Evolutionary conservation across 371 early-diverging fungal species (phyloP), one percentile per base, ranked within the genome.

Genomic region (Syncephalis fuscata): DNA sequence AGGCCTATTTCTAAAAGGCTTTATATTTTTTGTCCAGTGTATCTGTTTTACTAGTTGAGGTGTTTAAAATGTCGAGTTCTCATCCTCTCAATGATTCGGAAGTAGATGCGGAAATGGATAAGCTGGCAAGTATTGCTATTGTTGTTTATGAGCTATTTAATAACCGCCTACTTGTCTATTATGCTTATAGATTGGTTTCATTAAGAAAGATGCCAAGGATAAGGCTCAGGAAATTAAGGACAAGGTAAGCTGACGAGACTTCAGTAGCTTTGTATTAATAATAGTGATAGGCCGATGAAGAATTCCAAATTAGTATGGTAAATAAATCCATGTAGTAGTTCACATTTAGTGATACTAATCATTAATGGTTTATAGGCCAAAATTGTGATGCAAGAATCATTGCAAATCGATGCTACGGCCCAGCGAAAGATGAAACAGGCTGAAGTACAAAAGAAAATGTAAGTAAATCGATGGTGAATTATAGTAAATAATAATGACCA

Each of bases 261-360:
- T n/a, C n/a, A n/a, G n/a, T n/a, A n/a, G n/a, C n/a, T n/a, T n/a
- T n/a, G n/a, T n/a, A n/a, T n/a, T n/a, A n/a, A n/a, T n/a, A n/a
- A n/a, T 1, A 25, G 14, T 42, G 37, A 20, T 59, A 79, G 80
- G 97, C 95, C 44, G 89, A 91, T 67, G 97, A 96, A 61, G 97
- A 96, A 59, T 94, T 94, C 78, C 94, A 93, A 67, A 96, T 96
- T 68, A 96, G 95, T 67, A 92, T 92, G 80, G 88, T 85, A 68
- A 59, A 62, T 38, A 37, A 10, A 27, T 25, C 10, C 27, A n/a
- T n/a, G n/a, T n/a, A n/a, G n/a, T n/a, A n/a, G n/a, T n/a, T n/a
- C n/a, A n/a, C n/a, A n/a, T n/a, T 40, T 22, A 10, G 15, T 23
- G 17, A 39, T 48, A 39, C 25, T 44, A 37, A 49, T 5, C 24